Conservation (phyloP, 495 filamentous ascomycete species). For the Ramalina intermedia region DNA sequence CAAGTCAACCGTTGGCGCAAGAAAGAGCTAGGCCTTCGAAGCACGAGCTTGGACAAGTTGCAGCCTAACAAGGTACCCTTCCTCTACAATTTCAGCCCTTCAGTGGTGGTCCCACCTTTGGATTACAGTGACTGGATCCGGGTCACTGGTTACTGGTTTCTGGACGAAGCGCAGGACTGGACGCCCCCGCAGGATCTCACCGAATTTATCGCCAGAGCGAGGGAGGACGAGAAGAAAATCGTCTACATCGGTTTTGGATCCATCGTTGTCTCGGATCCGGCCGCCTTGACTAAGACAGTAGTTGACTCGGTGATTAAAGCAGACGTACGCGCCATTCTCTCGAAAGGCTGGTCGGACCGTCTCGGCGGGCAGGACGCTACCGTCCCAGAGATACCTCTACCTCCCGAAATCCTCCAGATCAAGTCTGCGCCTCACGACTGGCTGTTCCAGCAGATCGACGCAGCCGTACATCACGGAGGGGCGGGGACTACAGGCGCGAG, state of each 20-base stretch:
- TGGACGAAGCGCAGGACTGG: conserved; percentile 70
- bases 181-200: conserved; percentile 57
- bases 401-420: conserved; percentile 72
- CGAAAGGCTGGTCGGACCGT: conserved; percentile 98
- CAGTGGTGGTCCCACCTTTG: conserved; percentile 78
- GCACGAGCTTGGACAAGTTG: conserved; percentile 77
- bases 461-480: conserved; percentile 86
- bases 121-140: conserved; percentile 97
- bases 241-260: conserved; percentile 97
- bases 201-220: conserved; percentile 68
- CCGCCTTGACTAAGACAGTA: conserved; percentile 73
- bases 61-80: conserved; percentile 95
- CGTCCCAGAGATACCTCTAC: conserved; percentile 56
- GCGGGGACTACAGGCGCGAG: conserved; percentile 93
- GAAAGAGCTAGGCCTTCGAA: conserved; percentile 58
- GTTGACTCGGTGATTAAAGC: conserved; percentile 84
- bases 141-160: conserved; percentile 95
- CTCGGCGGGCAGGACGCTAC: conserved; percentile 44
- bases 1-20: conserved; percentile 92
- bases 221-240: conserved; percentile 71
- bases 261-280: conserved; percentile 84
- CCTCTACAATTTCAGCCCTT: conserved; percentile 91
- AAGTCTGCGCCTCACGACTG: conserved; percentile 90
- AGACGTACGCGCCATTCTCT: conserved; percentile 86
- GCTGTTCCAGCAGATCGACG: conserved; percentile 89